Conservation (phyloP, 371 early-diverging fungal species). For the Mucor mucedo region DNA sequence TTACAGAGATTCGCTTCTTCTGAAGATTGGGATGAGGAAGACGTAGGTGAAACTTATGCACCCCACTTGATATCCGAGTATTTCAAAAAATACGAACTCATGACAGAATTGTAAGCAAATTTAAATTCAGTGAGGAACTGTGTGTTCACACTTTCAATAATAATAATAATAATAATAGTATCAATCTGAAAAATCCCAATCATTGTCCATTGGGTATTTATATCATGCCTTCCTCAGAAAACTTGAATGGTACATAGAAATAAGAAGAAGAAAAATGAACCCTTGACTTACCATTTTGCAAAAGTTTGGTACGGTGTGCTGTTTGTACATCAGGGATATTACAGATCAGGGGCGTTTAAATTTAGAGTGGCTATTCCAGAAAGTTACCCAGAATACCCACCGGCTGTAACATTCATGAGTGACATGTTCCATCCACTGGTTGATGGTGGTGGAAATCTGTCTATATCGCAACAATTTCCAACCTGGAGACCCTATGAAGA, state of each 20-base stretch:
- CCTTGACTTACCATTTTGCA: background rate
- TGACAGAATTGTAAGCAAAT: conserved; percentile 52
- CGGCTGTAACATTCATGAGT: conserved; percentile 85
- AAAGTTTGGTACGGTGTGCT: conserved; percentile 86
- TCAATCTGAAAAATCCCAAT: conserved; percentile 74
- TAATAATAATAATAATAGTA: conserved; percentile 44
- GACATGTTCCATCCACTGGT: conserved; percentile 97
- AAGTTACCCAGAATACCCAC: conserved; percentile 85
- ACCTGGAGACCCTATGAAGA: conserved; percentile 86
- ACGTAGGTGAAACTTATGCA: conserved; percentile 5
- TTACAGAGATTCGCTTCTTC: conserved; percentile 11
- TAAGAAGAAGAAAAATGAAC: too few relatives aligned
- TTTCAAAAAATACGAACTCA: conserved; percentile 55
- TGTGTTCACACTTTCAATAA: too few relatives aligned
- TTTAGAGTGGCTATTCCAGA: conserved; percentile 91
- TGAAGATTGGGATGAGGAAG: conserved; percentile 28
- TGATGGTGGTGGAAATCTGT: conserved; percentile 71
- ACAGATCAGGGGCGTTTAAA: conserved; percentile 93
- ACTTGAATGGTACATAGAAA: conserved; percentile 66
- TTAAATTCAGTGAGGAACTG: background rate
- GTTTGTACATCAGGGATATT: conserved; percentile 89
- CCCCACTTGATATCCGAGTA: conserved; percentile 28
- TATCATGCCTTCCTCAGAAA: conserved; percentile 81
- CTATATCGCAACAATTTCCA: conserved; percentile 78
- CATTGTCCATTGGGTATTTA: conserved; percentile 89